Evolutionary conservation across 2,329 filamentous ascomycete species (phyloP).

Genomic region (Leptodontidium sp.): DNA sequence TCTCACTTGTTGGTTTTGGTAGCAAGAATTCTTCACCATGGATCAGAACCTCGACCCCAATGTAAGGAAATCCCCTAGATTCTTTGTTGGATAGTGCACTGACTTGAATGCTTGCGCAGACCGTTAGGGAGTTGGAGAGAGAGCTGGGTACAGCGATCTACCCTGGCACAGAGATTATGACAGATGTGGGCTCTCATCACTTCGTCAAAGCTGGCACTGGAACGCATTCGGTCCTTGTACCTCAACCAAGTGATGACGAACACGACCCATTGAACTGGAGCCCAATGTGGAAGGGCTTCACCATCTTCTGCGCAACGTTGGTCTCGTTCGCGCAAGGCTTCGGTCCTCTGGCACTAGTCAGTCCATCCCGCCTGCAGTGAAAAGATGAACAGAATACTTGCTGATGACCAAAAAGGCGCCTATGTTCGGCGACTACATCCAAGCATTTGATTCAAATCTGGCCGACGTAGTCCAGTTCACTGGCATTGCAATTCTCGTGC

Average conservation of each 20-base stretch:
- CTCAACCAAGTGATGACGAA: constrained; percentile 55
- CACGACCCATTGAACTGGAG: constrained; percentile 61
- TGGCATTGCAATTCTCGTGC: constrained; percentile 56
- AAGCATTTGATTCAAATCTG: constrained; percentile 61
- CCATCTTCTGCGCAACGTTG: constrained; percentile 48
- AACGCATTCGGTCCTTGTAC: constrained; percentile 56
- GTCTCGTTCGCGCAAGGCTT: constrained; percentile 54
- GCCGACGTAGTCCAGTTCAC: constrained; percentile 60
- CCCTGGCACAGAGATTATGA: constrained; percentile 51
- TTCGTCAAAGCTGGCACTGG: constrained; percentile 63
- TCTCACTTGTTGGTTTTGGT: not conserved
- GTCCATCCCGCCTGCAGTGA: not conserved
- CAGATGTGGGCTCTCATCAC: constrained; percentile 66
- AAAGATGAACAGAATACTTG: not conserved
- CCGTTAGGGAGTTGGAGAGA: constrained; percentile 42
- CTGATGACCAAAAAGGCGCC: constrained; percentile 46
- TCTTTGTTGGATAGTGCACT: not conserved
- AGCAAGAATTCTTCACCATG: constrained; percentile 27
- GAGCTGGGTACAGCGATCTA: constrained; percentile 45
- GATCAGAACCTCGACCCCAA: constrained; percentile 41
- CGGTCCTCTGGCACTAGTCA: constrained; percentile 51
- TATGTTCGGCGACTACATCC: constrained; percentile 66
- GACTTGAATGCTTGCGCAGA: constrained; percentile 26
- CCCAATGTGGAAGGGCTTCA: constrained; percentile 53
- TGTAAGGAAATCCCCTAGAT: constrained; percentile 21